Evolutionary conservation across 2,329 filamentous ascomycete species (phyloP).

Genomic region (Ophiocordyceps unilateralis): DNA sequence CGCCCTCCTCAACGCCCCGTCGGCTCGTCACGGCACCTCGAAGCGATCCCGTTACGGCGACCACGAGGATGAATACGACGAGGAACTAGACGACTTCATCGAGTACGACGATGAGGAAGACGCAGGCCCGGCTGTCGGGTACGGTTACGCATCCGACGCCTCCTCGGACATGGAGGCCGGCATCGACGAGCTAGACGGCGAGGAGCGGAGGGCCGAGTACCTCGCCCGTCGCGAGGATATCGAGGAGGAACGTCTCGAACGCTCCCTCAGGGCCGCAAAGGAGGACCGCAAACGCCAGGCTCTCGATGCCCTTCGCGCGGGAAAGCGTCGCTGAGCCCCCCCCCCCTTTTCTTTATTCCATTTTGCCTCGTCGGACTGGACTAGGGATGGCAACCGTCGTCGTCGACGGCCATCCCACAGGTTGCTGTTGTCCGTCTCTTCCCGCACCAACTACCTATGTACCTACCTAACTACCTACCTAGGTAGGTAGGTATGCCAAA

Average conservation of each 20-base stretch:
- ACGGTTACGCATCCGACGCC: constrained; percentile 43
- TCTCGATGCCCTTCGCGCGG: constrained; percentile 17
- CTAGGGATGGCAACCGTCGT: no score
- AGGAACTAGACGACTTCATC: constrained; percentile 44
- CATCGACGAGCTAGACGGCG: constrained; percentile 53
- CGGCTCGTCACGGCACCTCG: constrained; percentile 11
- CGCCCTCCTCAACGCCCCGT: constrained; percentile 19
- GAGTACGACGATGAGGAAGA: constrained; percentile 42
- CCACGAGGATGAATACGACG: constrained; percentile 41
- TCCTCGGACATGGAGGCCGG: constrained; percentile 70
- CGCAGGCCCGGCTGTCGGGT: constrained; percentile 16
- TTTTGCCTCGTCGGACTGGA: no score
- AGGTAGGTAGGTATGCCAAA: no score
- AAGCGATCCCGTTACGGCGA: constrained; percentile 21
- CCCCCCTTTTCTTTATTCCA: no score
- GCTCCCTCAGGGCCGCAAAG: constrained; percentile 43
- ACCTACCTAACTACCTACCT: no score
- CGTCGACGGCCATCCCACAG: no score
- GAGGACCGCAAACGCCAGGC: constrained; percentile 31
- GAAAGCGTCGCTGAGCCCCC: constrained; percentile 10
- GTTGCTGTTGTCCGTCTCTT: no score
- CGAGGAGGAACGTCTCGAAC: constrained; percentile 45
- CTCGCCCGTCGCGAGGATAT: constrained; percentile 52
- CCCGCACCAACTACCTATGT: no score
- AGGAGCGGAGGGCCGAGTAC: constrained; percentile 46